These are phyloP conservation scores for Cicer cuneatum DNA, from an alignment of 306 rosid genomes.

Conservation along the genomic window DNA sequence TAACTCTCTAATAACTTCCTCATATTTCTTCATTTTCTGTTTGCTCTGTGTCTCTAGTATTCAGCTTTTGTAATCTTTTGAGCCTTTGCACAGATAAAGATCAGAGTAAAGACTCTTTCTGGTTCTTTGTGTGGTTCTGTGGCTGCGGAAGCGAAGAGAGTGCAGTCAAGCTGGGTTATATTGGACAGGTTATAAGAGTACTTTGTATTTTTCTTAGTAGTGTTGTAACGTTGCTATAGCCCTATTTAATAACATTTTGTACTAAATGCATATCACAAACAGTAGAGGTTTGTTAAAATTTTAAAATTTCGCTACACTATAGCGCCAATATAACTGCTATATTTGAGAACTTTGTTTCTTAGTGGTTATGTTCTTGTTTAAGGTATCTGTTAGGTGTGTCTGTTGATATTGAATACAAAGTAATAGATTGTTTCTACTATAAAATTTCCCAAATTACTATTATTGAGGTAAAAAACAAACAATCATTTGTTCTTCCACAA, in stretches of 20 bases:
- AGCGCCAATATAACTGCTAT: too few relatives aligned
- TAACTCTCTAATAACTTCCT: slow-evolving; percentile 15
- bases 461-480: slow-evolving; percentile 22
- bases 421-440: slow-evolving; percentile 20
- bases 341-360: slow-evolving; percentile 4
- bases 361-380: slow-evolving; percentile 29
- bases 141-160: slow-evolving; percentile 88
- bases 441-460: slow-evolving; percentile 24
- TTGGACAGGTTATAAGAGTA: slow-evolving; percentile 75
- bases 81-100: slow-evolving; percentile 64
- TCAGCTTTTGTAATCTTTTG: slow-evolving; percentile 36
- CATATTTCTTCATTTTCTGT: background rate
- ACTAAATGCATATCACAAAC: too few relatives aligned
- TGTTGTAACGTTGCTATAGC: too few relatives aligned
- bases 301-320: too few relatives aligned
- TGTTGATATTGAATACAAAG: slow-evolving; percentile 28
- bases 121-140: slow-evolving; percentile 67
- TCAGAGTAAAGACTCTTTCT: slow-evolving; percentile 78
- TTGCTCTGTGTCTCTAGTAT: slow-evolving; percentile 28
- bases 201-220: slow-evolving; percentile 21
- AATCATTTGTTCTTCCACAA: slow-evolving; percentile 35
- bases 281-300: too few relatives aligned
- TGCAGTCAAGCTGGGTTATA: slow-evolving; percentile 90
- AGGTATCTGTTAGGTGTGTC: slow-evolving; percentile 28
- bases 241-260: too few relatives aligned